These are phyloP conservation scores for Pelagomonas calceolata DNA, from an alignment of 108 stramenopile genomes.

Conservation along the genomic window DNA sequence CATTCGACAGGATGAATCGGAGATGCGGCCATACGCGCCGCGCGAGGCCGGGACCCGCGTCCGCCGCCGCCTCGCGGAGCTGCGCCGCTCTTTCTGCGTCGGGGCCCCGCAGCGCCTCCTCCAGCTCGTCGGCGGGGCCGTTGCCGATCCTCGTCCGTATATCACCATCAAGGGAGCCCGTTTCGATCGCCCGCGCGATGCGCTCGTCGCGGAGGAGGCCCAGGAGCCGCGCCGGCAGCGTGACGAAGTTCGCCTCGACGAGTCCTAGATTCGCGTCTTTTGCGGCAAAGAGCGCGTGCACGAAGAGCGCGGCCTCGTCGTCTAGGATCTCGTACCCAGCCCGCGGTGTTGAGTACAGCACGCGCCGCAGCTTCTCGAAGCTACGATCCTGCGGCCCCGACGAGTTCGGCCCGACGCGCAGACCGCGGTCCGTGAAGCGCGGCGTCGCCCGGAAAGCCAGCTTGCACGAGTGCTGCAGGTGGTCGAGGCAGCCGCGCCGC, in stretches of 20 bases:
- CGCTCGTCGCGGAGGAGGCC: neutral
- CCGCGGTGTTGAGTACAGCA: neutral
- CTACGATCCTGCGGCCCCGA: neutral
- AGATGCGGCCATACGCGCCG: neutral
- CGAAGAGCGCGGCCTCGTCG: neutral
- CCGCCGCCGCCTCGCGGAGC: neutral
- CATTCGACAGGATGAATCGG: neutral
- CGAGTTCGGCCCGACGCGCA: neutral
- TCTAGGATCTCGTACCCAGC: neutral
- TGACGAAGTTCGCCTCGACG: neutral
- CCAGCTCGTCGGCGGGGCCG: neutral
- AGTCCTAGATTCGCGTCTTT: neutral
- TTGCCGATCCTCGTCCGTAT: neutral
- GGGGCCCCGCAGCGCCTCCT: neutral
- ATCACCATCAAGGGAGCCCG: neutral
- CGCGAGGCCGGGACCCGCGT: neutral
- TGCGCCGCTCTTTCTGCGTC: neutral
- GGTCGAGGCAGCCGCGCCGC: neutral
- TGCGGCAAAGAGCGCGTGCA: neutral
- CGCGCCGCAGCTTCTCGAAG: neutral
- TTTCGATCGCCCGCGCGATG: neutral
- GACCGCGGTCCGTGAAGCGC: neutral
- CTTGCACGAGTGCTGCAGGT: neutral
- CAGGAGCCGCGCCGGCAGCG: neutral
- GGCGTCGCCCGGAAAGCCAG: neutral